These are phyloP conservation scores for Nicotiana obtusifolia DNA, from an alignment of 257 asterid genomes.

Conservation along the genomic window DNA sequence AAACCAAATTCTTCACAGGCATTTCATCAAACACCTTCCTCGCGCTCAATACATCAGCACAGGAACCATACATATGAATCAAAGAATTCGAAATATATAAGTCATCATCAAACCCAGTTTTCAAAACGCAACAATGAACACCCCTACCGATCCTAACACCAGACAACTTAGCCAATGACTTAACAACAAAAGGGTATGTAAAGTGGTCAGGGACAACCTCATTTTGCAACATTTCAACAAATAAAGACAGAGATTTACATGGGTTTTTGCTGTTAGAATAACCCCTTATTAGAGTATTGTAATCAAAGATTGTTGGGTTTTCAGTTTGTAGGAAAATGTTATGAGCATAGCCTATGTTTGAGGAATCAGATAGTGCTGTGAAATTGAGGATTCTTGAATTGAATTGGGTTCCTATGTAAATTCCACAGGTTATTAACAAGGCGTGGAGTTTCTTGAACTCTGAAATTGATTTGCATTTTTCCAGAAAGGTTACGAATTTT, in stretches of 20 bases:
- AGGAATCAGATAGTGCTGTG: conserved; percentile 23
- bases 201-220: conserved; percentile 44
- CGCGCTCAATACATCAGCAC: conserved; percentile 30
- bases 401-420: conserved; percentile 33
- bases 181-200: conserved; percentile 64
- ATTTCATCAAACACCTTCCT: conserved; percentile 62
- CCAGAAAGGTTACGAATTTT: conserved; percentile 23
- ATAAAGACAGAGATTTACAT: conserved; percentile 28
- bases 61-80: conserved; percentile 65
- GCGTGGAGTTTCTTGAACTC: conserved; percentile 58
- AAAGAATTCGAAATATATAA: conserved; percentile 51
- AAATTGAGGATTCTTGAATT: conserved; percentile 43
- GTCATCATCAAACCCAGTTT: conserved; percentile 43
- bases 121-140: conserved; percentile 37
- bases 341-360: conserved; percentile 39
- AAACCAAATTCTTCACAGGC: conserved; percentile 46
- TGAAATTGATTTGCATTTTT: conserved; percentile 36
- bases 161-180: conserved; percentile 47
- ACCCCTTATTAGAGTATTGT: conserved; percentile 55
- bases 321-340: conserved; percentile 39
- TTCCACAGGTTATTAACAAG: conserved; percentile 39
- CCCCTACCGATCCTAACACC: conserved; percentile 35
- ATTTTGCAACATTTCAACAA: conserved; percentile 32
- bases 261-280: conserved; percentile 46
- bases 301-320: conserved; percentile 41